Base-by-base conservation (phyloP, 805 yeast species). In the Ogataea salicorniae region DNA sequence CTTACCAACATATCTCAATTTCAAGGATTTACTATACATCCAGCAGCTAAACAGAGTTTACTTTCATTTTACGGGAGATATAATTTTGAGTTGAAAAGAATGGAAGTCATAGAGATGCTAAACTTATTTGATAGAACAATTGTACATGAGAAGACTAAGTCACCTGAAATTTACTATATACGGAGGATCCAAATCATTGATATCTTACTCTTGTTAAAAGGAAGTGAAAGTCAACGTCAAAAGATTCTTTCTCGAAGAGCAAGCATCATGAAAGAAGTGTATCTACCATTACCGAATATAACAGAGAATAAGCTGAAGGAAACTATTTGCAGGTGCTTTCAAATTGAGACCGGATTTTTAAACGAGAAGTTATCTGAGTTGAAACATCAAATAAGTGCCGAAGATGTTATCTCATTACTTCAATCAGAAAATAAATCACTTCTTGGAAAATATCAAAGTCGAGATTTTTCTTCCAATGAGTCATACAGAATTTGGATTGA, bases 181-280 rank as follows among this genome's bases (percentile, higher is more conserved):
- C 40, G 49, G n/a, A 46, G 53, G 33, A 37, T 55, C 14, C 56
- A 55, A 35, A 26, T 55, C 29, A 47, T 55, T 26, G 59, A 55
- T 37, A 41, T 55, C 35, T 37, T 55, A 18, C 45, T 55, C 17
- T 45, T 50, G 33, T 50, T 49, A 43, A 55, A 55, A 41, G 47
- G 46, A 33, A 51, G 51, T 31, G 56, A 52, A 16, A 31, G 48
- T 17, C 57, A 55, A 37, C 40, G 49, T 23, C 37, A 37, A n/a
- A 44, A 36, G 37, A 48, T 55, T 26, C 43, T 53, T 11, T 23
- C 33, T 7, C 39, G 48, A n/a, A 45, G 59, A 41, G 13, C 39
- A 20, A 41, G 39, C 34, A 37, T 55, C 6, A 31, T 53, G 16
- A 23, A 45, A 11, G 52, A 50, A 26, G 34, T 43, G 15, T 51